phyloP scores from a whole-genome alignment of 352 stramenopile genomes.

The Aphanomyces euteiches region DNA sequence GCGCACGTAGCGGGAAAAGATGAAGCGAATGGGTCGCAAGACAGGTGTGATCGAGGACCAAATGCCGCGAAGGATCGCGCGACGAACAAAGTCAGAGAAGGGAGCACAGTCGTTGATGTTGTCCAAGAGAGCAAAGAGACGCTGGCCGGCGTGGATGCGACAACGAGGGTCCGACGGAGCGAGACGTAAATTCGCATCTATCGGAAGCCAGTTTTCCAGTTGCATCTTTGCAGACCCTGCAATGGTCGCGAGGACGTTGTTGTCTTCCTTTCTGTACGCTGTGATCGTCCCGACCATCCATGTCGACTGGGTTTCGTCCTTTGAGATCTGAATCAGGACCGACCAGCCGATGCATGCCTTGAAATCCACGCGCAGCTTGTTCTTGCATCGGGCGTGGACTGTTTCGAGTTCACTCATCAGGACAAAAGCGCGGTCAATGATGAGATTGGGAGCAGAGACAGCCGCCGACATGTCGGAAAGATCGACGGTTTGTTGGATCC shows the following conservation, averaged over 20 bases:
- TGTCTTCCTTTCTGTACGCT: slow-evolving; percentile 10
- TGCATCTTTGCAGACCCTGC: neutral
- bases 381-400: slow-evolving; percentile 7
- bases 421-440: slow-evolving; percentile 12
- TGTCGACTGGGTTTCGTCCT: neutral
- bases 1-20: slow-evolving; percentile 28
- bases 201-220: neutral
- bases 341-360: slow-evolving; percentile 24
- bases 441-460: neutral
- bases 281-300: slow-evolving; percentile 18
- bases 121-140: slow-evolving; percentile 15
- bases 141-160: slow-evolving; percentile 25
- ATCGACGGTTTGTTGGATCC: slow-evolving; percentile 12
- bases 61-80: neutral
- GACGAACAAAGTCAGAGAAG: neutral
- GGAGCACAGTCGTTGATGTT: neutral
- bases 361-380: slow-evolving; percentile 14
- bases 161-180: slow-evolving; percentile 12
- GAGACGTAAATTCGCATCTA: slow-evolving; percentile 21
- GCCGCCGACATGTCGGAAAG: neutral
- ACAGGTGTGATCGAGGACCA: neutral
- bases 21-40: slow-evolving; percentile 16
- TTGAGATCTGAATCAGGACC: slow-evolving; percentile 6
- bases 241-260: neutral
- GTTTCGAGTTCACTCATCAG: slow-evolving; percentile 20